A percentile compares a stretch with the other conserved stretches of the same genome.
These are phyloP conservation scores for Bolboschoenus planiculmis DNA, from an alignment of 176 grass and related monocot species.

Conservation along the genomic window DNA sequence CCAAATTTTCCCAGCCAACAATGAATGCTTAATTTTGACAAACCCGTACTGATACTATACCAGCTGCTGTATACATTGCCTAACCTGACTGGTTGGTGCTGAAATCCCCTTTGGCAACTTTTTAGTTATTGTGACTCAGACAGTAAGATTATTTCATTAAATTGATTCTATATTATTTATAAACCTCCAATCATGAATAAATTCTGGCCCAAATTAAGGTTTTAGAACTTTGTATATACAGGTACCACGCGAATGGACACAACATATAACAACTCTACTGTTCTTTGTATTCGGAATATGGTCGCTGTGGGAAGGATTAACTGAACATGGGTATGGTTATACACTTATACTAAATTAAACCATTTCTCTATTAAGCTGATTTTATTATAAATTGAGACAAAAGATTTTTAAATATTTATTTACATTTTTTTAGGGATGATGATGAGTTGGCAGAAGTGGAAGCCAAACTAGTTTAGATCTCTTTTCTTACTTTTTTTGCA, in stretches of 20 bases:
- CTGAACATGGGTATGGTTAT: slow-evolving; percentile 59
- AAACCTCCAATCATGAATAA: neutral
- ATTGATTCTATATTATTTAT: neutral
- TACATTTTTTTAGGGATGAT: slow-evolving; percentile 35
- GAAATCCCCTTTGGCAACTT: neutral
- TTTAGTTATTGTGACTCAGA: neutral
- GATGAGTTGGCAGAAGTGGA: slow-evolving; percentile 84
- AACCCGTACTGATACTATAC: neutral
- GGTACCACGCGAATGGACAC: slow-evolving; percentile 83
- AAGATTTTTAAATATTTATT: neutral
- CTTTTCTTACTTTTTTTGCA: neutral
- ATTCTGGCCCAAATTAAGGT: neutral
- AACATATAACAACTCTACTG: slow-evolving; percentile 72
- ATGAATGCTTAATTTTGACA: neutral
- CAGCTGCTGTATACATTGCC: neutral
- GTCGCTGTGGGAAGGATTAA: slow-evolving; percentile 93
- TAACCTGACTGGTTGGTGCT: neutral
- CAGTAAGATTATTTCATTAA: neutral
- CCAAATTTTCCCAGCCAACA: neutral
- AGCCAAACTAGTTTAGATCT: slow-evolving; percentile 50
- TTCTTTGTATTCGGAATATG: slow-evolving; percentile 90
- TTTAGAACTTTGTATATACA: slow-evolving; percentile 20
- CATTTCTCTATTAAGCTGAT: neutral
- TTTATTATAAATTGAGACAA: neutral
- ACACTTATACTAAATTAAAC: neutral